Evolutionary conservation across 2,329 filamentous ascomycete species (phyloP).

Genomic region (Fusarium neocosmosporiellum): DNA sequence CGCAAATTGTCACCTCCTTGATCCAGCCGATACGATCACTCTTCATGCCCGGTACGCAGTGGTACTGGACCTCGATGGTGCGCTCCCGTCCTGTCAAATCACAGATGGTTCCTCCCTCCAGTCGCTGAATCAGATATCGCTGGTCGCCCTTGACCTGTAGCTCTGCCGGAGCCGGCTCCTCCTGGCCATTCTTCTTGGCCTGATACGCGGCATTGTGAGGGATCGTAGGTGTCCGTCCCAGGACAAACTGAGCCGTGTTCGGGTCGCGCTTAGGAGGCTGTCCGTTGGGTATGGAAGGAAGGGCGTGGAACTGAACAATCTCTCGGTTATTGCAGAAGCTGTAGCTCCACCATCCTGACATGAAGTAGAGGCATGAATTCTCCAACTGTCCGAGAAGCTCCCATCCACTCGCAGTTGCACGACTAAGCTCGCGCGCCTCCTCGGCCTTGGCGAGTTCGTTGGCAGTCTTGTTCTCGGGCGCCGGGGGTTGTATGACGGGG

Average conservation of each 20-base stretch:
- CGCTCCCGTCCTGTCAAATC: constrained; percentile 86
- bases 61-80: constrained; percentile 84
- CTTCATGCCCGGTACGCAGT: constrained; percentile 80
- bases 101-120: constrained; percentile 84
- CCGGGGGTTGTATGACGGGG: constrained; percentile 71
- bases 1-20: constrained; percentile 91
- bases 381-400: constrained; percentile 83
- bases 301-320: constrained; percentile 90
- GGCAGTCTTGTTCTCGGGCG: constrained; percentile 72
- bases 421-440: constrained; percentile 81
- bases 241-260: constrained; percentile 77
- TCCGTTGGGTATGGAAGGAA: constrained; percentile 73
- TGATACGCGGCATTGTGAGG: constrained; percentile 45
- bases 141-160: constrained; percentile 86
- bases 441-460: constrained; percentile 76
- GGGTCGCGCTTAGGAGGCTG: constrained; percentile 83
- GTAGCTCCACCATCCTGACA: constrained; percentile 96
- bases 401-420: constrained; percentile 82
- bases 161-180: constrained; percentile 63
- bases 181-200: constrained; percentile 38
- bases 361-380: constrained; percentile 83
- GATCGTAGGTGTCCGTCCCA: constrained; percentile 67
- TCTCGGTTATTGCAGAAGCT: constrained; percentile 91
- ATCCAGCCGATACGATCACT: constrained; percentile 88
- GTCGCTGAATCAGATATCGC: constrained; percentile 84